These are phyloP conservation scores for Euphrasia confusa DNA, from an alignment of 257 asterid species.

Conservation along the genomic window DNA sequence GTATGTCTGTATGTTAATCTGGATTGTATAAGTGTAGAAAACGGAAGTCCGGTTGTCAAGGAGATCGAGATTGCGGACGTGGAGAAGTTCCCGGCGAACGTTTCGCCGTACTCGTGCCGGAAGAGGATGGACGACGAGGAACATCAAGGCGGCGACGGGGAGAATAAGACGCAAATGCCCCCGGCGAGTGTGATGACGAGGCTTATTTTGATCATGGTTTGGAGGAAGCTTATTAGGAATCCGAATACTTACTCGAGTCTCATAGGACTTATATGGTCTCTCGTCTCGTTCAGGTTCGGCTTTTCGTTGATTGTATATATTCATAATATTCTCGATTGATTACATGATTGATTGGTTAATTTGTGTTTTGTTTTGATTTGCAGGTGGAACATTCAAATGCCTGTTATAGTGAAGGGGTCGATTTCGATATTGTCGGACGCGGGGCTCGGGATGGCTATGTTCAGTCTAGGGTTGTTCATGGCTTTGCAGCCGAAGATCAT, in stretches of 20 bases:
- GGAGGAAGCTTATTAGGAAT: slow-evolving; percentile 91
- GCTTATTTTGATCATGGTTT: slow-evolving; percentile 86
- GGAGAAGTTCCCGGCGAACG: slow-evolving; percentile 34
- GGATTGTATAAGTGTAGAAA: slow-evolving; percentile 35
- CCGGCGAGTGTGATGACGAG: slow-evolving; percentile 94
- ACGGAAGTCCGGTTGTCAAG: slow-evolving; percentile 38
- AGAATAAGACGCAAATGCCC: slow-evolving; percentile 76
- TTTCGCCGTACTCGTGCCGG: slow-evolving; percentile 55
- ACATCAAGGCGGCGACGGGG: neutral
- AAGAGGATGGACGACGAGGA: slow-evolving; percentile 34
- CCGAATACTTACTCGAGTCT: slow-evolving; percentile 92
- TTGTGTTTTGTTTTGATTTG: too few species aligned
- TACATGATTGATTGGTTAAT: too few species aligned
- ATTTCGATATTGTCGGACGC: slow-evolving; percentile 88
- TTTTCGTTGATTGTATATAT: too few species aligned
- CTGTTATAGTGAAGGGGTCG: slow-evolving; percentile 75
- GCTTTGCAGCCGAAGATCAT: slow-evolving; percentile 92
- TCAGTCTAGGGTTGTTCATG: slow-evolving; percentile 90
- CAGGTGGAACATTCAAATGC: slow-evolving; percentile 94
- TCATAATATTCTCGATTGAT: too few species aligned
- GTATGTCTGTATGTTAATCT: neutral
- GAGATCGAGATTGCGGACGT: slow-evolving; percentile 64
- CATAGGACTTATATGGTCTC: slow-evolving; percentile 84
- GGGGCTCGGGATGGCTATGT: slow-evolving; percentile 99
- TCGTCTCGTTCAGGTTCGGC: slow-evolving; percentile 71